Conservation (phyloP, 2,329 filamentous ascomycete species). For the Fusarium sp. region DNA sequence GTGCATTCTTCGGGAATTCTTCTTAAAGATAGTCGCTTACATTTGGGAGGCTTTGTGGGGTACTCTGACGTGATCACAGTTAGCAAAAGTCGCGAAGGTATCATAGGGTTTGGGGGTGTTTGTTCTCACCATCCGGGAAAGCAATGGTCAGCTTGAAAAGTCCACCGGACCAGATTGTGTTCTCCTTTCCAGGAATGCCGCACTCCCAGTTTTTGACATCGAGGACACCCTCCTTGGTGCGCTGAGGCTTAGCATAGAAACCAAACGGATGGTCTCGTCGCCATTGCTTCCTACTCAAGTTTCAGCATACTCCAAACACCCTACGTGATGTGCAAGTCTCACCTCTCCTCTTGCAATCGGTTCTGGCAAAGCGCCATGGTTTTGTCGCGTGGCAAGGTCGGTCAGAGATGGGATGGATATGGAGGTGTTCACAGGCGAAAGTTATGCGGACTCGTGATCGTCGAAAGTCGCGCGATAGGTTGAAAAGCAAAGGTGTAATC, state of each 20-base stretch:
- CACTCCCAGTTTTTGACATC: slow-evolving; percentile 98
- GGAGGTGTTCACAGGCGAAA: slow-evolving; percentile 16
- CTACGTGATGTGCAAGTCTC: slow-evolving; percentile 49
- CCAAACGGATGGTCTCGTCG: slow-evolving; percentile 96
- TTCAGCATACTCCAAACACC: slow-evolving; percentile 37
- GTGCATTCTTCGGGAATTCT: neutral
- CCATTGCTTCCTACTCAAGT: slow-evolving; percentile 85
- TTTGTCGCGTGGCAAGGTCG: slow-evolving; percentile 5
- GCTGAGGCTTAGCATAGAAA: slow-evolving; percentile 91
- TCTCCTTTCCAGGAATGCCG: slow-evolving; percentile 93
- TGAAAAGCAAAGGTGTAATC: slow-evolving; percentile 13
- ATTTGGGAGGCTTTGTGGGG: slow-evolving; percentile 98
- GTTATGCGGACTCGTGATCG: slow-evolving; percentile 21
- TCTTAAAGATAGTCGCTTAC: slow-evolving; percentile 66
- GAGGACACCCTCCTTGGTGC: slow-evolving; percentile 82
- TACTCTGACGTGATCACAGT: slow-evolving; percentile 74
- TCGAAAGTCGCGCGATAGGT: slow-evolving; percentile 15
- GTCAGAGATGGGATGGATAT: slow-evolving; percentile 12
- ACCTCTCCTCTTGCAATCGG: slow-evolving; percentile 90
- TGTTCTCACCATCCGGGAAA: slow-evolving; percentile 86
- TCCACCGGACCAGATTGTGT: slow-evolving; percentile 98
- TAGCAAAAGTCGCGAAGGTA: slow-evolving; percentile 23
- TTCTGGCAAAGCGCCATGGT: slow-evolving; percentile 92
- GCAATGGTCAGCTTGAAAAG: slow-evolving; percentile 93
- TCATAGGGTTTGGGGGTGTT: neutral